Conservation (phyloP, 768 basidiomycete genomes). For the Dentipellis fragilis region DNA sequence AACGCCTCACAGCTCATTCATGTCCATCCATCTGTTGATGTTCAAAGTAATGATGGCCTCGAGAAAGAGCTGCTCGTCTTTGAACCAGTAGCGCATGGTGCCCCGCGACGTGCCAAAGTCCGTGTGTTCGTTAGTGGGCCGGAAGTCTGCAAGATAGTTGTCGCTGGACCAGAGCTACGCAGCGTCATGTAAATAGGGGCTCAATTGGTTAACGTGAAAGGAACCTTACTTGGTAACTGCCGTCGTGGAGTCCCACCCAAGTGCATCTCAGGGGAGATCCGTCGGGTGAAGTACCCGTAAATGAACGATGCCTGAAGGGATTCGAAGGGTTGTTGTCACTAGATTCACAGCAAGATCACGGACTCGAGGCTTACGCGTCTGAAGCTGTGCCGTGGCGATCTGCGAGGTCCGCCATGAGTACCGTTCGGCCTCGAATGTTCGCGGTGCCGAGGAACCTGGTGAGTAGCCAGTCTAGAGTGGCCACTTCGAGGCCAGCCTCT, state of each 20-base stretch:
- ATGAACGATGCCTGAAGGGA: too few species aligned
- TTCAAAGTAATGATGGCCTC: constrained; percentile 57
- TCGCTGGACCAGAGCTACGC: not conserved
- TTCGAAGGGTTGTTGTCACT: too few species aligned
- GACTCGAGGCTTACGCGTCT: too few species aligned
- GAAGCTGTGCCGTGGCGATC: too few species aligned
- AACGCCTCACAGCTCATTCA: constrained; percentile 20
- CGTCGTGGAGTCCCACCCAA: not conserved
- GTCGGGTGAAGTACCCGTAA: not conserved
- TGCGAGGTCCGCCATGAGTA: not conserved
- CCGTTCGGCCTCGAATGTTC: not conserved
- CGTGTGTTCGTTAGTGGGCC: constrained; percentile 33
- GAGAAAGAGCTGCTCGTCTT: constrained; percentile 46
- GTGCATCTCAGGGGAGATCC: not conserved
- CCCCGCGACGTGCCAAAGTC: constrained; percentile 58
- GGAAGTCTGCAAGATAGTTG: not conserved
- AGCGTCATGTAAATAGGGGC: not conserved
- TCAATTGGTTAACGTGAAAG: not conserved
- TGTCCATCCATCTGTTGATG: constrained; percentile 68
- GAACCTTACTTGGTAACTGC: not conserved
- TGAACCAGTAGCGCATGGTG: constrained; percentile 54
- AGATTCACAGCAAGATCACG: too few species aligned
- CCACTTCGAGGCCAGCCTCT: too few species aligned
- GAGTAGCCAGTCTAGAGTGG: too few species aligned
- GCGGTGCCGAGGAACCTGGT: not conserved